Conservation (phyloP, 495 filamentous ascomycete genomes). For the Penicillium cosmopolitanum region DNA sequence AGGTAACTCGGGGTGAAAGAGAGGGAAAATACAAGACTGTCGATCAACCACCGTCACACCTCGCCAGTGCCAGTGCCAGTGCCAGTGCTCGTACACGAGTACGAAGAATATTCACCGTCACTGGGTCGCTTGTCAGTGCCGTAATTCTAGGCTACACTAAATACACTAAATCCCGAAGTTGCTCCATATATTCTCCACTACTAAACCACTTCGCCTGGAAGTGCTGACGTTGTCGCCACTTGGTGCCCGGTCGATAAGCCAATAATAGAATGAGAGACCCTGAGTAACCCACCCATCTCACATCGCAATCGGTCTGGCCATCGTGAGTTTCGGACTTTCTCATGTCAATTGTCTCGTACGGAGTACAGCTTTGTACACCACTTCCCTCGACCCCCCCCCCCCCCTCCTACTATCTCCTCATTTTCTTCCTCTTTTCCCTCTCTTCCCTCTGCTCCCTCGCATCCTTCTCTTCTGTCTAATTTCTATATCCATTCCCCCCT, state of each 20-base stretch:
- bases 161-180: too few species aligned
- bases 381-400: constrained; percentile 4
- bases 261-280: constrained; percentile 14
- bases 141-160: too few species aligned
- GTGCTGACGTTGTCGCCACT: constrained; percentile 22
- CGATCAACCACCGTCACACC: too few species aligned
- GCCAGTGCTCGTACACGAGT: too few species aligned
- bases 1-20: neutral
- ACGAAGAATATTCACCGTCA: too few species aligned
- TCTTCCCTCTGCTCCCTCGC: neutral
- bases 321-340: neutral
- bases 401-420: too few species aligned
- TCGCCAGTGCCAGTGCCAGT: too few species aligned
- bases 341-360: too few species aligned
- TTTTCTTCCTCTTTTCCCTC: neutral
- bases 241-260: constrained; percentile 14
- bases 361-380: too few species aligned
- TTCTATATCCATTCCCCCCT: neutral
- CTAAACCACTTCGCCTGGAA: neutral
- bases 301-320: neutral
- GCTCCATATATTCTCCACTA: neutral
- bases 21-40: neutral
- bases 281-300: constrained; percentile 7
- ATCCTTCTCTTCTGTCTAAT: neutral
- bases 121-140: too few species aligned